Evolutionary conservation across 73 alveolate genomes (phyloP), one percentile per base, ranked within the genome.

Genomic region (Paramecium pentaurelia): DNA sequence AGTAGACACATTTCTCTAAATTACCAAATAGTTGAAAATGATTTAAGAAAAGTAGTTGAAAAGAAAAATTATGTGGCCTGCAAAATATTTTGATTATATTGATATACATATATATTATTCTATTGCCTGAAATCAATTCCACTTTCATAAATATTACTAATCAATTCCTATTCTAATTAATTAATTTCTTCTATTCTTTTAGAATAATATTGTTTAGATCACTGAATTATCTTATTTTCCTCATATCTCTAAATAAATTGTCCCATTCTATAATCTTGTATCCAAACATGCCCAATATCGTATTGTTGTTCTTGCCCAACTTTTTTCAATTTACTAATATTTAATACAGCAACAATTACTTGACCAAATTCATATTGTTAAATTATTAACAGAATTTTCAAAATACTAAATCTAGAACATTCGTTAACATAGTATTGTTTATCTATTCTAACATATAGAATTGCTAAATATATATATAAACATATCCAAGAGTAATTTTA

Each of bases 331-430:
- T 22, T 22, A 22, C 25, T 22, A 22, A 22, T 25, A 88, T 68
- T 42, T 80, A 90, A 70, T 10, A 44, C 83, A 6, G 86, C 94
- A 22, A 58, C 45, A 37, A 40, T 45, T 18, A 44, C 22, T 16
- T 59, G 12, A 30, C 44, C 42, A 86, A 80, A 93, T 9, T 42
- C 58, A 84, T 92, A 92, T 80, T 95, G 83, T 22, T 22, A 0
- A 22, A 22, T 22, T 22, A 22, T 22, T 22, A 22, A n/a, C n/a
- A n/a, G 0, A 22, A 22, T 22, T 22, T 22, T 22, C 0, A 22
- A 22, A 22, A 22, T 22, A 22, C 40, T 8, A 40, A 40, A 40
- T 7, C 8, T 40, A 40, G 49, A 40, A 40, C 0, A 40, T 14
- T 7, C 16, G 1, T 34, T 40, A 40, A 0, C 16, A 8, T 40